Conservation (phyloP, 345 rosid species). For the Excoecaria agallocha region DNA sequence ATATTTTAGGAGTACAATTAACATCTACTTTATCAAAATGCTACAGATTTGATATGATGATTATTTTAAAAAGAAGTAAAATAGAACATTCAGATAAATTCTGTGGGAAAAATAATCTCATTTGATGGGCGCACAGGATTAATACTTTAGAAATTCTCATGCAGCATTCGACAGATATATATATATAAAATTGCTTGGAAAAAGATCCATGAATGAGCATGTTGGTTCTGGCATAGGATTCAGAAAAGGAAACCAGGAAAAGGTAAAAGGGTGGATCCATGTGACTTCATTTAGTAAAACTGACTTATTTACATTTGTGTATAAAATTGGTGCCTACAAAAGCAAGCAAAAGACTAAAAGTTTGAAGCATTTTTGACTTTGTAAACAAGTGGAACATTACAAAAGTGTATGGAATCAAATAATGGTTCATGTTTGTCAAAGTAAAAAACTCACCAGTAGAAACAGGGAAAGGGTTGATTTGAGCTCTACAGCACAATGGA, state of each 20-base stretch:
- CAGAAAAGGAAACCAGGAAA: neutral
- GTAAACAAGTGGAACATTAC: slow-evolving; percentile 4
- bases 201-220: neutral
- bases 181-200: too few species aligned
- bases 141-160: too few species aligned
- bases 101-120: too few species aligned
- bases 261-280: neutral
- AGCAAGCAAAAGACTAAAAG: neutral
- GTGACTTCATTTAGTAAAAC: neutral
- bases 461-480: neutral
- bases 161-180: too few species aligned
- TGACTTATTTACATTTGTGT: neutral
- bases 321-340: neutral
- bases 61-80: too few species aligned
- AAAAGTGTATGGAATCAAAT: neutral
- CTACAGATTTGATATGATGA: too few species aligned
- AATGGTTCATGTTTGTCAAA: neutral
- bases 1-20: too few species aligned
- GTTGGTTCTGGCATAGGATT: neutral
- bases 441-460: neutral
- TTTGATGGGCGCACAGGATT: neutral
- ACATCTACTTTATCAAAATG: too few species aligned
- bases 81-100: too few species aligned
- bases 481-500: neutral
- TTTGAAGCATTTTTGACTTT: neutral